These are phyloP conservation scores for Hyphopichia pseudoburtonii DNA, from an alignment of 1,139 yeast genomes.

Conservation along the genomic window DNA sequence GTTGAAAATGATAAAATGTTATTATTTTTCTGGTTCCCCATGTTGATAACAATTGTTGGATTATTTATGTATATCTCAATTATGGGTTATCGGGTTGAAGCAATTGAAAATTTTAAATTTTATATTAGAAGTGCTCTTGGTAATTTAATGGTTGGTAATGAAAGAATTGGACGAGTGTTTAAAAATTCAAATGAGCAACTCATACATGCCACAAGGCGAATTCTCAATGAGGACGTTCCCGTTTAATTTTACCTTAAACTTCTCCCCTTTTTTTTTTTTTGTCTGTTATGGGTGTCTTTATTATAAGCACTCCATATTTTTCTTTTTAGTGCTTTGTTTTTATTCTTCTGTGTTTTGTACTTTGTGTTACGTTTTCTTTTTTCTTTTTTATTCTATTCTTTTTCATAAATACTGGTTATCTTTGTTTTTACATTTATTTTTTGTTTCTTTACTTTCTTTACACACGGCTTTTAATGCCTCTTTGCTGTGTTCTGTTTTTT, in stretches of 20 bases:
- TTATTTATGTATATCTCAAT: slow-evolving; percentile 50
- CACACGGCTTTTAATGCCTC: too few species aligned
- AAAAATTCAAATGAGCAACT: slow-evolving; percentile 13
- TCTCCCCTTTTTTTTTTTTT: not conserved
- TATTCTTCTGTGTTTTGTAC: not conserved
- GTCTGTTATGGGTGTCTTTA: too few species aligned
- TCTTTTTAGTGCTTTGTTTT: not conserved
- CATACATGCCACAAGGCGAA: slow-evolving; percentile 9
- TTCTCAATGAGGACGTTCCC: slow-evolving; percentile 4
- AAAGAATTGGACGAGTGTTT: slow-evolving; percentile 61
- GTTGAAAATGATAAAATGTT: slow-evolving; percentile 83
- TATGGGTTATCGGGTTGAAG: slow-evolving; percentile 49
- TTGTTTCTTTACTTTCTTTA: too few species aligned
- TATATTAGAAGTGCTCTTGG: slow-evolving; percentile 55
- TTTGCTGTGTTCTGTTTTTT: too few species aligned
- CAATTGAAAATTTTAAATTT: slow-evolving; percentile 44
- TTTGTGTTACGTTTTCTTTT: not conserved
- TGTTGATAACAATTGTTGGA: slow-evolving; percentile 53
- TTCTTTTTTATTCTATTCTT: not conserved
- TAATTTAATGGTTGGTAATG: slow-evolving; percentile 66
- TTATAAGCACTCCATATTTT: too few species aligned
- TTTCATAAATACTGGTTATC: too few species aligned
- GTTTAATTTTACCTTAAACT: not conserved
- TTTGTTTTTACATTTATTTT: too few species aligned
- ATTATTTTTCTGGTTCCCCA: slow-evolving; percentile 85